A percentile compares a stretch with the other conserved stretches of the same genome.
Evolutionary conservation across 176 grass and related monocot genomes (phyloP).

Genomic region (Eleusine indica): DNA sequence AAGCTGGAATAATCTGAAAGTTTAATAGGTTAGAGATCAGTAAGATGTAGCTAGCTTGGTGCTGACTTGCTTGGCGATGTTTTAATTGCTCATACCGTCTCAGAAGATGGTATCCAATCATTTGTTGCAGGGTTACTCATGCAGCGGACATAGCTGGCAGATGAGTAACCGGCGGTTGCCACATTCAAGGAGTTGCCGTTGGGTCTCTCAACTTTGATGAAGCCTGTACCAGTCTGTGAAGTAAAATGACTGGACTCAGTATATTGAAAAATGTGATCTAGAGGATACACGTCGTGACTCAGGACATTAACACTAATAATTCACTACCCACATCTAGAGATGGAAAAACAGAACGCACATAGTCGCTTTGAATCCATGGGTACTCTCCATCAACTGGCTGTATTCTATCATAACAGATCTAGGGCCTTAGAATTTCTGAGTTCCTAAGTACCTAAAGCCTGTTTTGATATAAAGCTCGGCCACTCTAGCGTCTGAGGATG

Average conservation of each 20-base stretch:
- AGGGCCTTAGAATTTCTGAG: background rate
- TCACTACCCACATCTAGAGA: background rate
- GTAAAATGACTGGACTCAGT: background rate
- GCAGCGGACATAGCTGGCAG: constrained; percentile 35
- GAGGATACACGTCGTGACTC: background rate
- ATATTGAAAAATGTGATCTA: background rate
- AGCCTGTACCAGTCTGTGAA: constrained; percentile 73
- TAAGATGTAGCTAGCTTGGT: background rate
- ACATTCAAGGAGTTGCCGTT: constrained; percentile 36
- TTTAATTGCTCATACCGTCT: constrained; percentile 45
- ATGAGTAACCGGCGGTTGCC: constrained; percentile 24
- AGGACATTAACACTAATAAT: background rate
- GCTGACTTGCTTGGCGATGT: background rate
- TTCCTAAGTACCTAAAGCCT: background rate
- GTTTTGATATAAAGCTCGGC: background rate
- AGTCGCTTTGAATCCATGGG: background rate
- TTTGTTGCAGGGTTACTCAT: constrained; percentile 85
- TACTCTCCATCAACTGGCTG: background rate
- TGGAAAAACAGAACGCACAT: background rate
- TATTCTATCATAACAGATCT: constrained; percentile 1
- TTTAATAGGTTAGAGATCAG: constrained; percentile 1
- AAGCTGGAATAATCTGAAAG: constrained; percentile 67
- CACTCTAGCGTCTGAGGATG: background rate
- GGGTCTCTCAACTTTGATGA: constrained; percentile 71
- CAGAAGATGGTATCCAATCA: constrained; percentile 82